Percentiles rank a stretch among this genome's conserved stretches.
phyloP scores from a whole-genome alignment of 164 flowering plant species.

The Vitis labrusca region DNA sequence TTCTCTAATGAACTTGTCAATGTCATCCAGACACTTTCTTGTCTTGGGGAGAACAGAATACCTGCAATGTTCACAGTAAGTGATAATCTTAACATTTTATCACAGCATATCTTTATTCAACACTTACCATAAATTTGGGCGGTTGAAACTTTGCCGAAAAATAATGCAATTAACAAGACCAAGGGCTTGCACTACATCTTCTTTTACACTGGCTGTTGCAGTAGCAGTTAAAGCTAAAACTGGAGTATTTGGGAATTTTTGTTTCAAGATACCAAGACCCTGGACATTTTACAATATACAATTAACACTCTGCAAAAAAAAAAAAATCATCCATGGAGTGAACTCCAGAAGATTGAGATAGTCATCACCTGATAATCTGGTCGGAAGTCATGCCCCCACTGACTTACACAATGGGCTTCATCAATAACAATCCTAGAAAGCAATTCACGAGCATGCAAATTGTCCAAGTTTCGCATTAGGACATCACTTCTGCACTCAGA shows the following conservation, averaged over 20 bases:
- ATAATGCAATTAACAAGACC: constrained; percentile 88
- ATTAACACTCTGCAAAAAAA: too few relatives aligned
- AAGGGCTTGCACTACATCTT: constrained; percentile 99
- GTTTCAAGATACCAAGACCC: constrained; percentile 96
- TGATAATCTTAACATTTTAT: constrained; percentile 3
- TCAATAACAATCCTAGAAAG: too few relatives aligned
- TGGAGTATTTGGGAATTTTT: constrained; percentile 82
- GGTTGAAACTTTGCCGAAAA: constrained; percentile 95
- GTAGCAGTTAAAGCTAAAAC: constrained; percentile 98
- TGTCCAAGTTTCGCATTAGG: constrained; percentile 77
- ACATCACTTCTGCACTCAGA: constrained; percentile 77
- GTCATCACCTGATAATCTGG: too few relatives aligned
- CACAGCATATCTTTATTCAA: constrained; percentile 9
- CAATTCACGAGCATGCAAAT: too few relatives aligned
- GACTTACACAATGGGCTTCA: too few relatives aligned
- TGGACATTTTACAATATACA: constrained; percentile 25
- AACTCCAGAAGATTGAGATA: too few relatives aligned
- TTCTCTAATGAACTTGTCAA: constrained; percentile 81
- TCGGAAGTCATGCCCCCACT: too few relatives aligned
- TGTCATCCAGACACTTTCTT: constrained; percentile 91
- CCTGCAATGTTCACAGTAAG: constrained; percentile 45
- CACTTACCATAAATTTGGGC: constrained; percentile 82
- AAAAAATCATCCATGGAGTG: too few relatives aligned
- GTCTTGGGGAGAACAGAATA: constrained; percentile 86
- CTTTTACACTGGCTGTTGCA: constrained; percentile 96